A percentile compares a stretch with the other conserved stretches of the same genome.
Evolutionary conservation across 2,329 filamentous ascomycete genomes (phyloP).

Genomic region (Diaporthe australafricana): DNA sequence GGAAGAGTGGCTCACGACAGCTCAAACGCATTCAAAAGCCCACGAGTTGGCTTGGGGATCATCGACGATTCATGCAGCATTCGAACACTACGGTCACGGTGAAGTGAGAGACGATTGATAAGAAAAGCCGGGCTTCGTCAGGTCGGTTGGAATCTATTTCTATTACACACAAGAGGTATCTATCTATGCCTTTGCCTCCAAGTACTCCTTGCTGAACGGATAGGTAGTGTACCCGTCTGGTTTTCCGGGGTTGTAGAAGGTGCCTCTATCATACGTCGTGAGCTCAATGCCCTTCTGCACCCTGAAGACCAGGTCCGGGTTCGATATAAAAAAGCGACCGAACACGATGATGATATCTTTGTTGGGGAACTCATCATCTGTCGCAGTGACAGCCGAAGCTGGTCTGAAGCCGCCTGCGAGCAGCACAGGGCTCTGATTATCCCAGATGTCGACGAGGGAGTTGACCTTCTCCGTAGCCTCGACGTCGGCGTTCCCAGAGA

Average conservation of each 20-base stretch:
- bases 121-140: no score
- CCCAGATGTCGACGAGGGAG: conserved; percentile 46
- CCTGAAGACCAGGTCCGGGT: conserved; percentile 57
- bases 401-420: conserved; percentile 45
- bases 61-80: neutral
- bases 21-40: neutral
- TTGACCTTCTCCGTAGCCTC: conserved; percentile 48
- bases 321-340: conserved; percentile 56
- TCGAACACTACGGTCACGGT: no score
- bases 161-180: neutral
- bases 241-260: conserved; percentile 49
- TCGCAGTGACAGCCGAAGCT: conserved; percentile 41
- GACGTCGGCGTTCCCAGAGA: conserved; percentile 52
- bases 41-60: neutral
- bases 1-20: no score
- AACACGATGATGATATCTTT: conserved; percentile 49
- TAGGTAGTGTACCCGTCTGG: conserved; percentile 27
- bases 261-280: conserved; percentile 49
- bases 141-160: neutral
- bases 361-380: conserved; percentile 43
- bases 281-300: conserved; percentile 51
- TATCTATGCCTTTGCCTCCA: conserved; percentile 21
- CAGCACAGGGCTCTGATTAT: conserved; percentile 45
- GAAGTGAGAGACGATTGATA: no score
- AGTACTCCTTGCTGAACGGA: conserved; percentile 31